phyloP scores from a whole-genome alignment of 805 yeast genomes.

The Wickerhamomyces silvicola region DNA sequence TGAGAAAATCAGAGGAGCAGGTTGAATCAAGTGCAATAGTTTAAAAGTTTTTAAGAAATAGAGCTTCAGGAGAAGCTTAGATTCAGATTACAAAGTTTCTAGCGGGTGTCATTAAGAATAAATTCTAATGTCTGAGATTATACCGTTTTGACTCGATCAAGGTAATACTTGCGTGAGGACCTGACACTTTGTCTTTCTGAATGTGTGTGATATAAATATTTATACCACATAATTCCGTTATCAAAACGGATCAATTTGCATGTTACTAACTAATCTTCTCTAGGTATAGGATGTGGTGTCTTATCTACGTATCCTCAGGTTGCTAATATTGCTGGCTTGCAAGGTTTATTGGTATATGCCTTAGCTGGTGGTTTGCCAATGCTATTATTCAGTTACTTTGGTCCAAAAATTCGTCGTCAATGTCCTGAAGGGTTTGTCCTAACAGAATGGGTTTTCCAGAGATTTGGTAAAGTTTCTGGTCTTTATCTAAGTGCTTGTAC shows the following conservation, averaged over 20 bases:
- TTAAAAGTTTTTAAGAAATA: neutral
- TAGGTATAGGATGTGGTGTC: constrained; percentile 88
- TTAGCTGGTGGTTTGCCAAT: constrained; percentile 79
- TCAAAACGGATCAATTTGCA: neutral
- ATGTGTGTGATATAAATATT: neutral
- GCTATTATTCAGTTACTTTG: constrained; percentile 72
- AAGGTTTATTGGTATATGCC: constrained; percentile 79
- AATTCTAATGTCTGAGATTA: constrained; percentile 57
- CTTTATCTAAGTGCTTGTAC: constrained; percentile 77
- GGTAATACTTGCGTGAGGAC: constrained; percentile 80
- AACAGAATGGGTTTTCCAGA: constrained; percentile 88
- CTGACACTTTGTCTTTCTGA: constrained; percentile 12
- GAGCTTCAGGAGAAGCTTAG: constrained; percentile 8
- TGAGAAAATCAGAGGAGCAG: neutral
- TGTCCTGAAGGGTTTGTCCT: constrained; percentile 89
- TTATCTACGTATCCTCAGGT: constrained; percentile 81
- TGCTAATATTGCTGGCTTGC: constrained; percentile 80
- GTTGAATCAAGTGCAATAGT: neutral
- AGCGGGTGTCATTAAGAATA: constrained; percentile 14
- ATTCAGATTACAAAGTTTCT: constrained; percentile 10
- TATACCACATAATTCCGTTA: too few relatives aligned
- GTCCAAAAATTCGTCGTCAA: constrained; percentile 69
- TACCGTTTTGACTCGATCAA: constrained; percentile 79
- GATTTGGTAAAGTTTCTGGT: constrained; percentile 71
- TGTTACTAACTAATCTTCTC: constrained; percentile 15